Percentiles rank a stretch among this genome's conserved stretches.
phyloP scores from a whole-genome alignment of 352 stramenopile genomes.

The Sclerospora graminicola region DNA sequence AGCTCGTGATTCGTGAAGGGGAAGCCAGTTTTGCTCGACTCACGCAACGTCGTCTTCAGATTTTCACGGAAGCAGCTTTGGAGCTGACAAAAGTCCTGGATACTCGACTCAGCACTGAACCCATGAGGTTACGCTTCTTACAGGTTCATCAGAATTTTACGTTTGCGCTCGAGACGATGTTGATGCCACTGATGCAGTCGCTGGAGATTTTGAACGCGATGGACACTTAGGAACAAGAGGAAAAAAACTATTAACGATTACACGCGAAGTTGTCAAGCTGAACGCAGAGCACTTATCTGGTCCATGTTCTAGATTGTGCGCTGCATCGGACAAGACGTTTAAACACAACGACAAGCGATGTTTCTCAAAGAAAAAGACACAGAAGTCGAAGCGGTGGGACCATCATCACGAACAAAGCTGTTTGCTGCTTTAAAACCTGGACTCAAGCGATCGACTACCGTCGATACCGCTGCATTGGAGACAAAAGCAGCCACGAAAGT shows the following conservation, averaged over 20 bases:
- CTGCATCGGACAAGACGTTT: slow-evolving; percentile 36
- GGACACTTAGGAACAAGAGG: slow-evolving; percentile 34
- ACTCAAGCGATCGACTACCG: slow-evolving; percentile 14
- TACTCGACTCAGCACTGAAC: slow-evolving; percentile 5
- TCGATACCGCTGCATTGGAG: slow-evolving; percentile 23
- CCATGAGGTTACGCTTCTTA: slow-evolving; percentile 37
- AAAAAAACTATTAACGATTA: slow-evolving; percentile 23
- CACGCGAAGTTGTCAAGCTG: slow-evolving; percentile 33
- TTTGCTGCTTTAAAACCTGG: slow-evolving; percentile 12
- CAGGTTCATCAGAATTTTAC: slow-evolving; percentile 59
- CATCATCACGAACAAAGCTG: slow-evolving; percentile 8
- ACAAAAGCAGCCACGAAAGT: slow-evolving; percentile 10
- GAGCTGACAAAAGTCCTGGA: slow-evolving; percentile 42
- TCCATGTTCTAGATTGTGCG: slow-evolving; percentile 32
- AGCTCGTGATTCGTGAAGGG: slow-evolving; percentile 67
- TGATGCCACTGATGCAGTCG: slow-evolving; percentile 42
- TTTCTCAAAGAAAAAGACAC: slow-evolving; percentile 20
- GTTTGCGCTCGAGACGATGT: slow-evolving; percentile 55
- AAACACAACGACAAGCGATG: slow-evolving; percentile 31
- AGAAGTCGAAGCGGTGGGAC: background rate
- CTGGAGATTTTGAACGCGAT: slow-evolving; percentile 44
- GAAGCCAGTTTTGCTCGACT: slow-evolving; percentile 69
- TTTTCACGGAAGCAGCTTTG: slow-evolving; percentile 48
- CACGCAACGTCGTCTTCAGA: slow-evolving; percentile 53
- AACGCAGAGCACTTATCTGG: slow-evolving; percentile 22